Evolutionary conservation across 257 asterid species (phyloP), one percentile per base, ranked within the genome.

Genomic region (Petrea volubilis): DNA sequence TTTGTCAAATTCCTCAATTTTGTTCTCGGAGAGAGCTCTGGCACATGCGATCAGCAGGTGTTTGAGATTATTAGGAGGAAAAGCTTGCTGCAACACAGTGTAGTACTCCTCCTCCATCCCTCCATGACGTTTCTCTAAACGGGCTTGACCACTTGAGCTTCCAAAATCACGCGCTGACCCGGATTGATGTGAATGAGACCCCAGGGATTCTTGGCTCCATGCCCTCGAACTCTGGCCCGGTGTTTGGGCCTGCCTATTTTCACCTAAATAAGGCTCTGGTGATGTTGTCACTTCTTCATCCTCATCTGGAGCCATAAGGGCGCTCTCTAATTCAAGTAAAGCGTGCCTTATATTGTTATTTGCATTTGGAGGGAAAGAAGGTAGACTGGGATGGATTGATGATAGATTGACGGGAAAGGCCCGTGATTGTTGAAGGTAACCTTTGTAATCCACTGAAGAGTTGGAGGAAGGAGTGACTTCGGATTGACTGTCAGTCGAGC

Each of bases 1-100:
- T 56, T 64, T 73, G 0, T 87, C 90, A 10, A 93, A 93, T 52
- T 84, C 81, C 2, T 72, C 75, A 7, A 70, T 56, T 41, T 51
- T 76, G 51, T 89, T 85, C 71, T 91, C 96, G 1, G 78, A 72
- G 33, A 93, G 92, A 33, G 97, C 92, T 67, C 79, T 49, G 20
- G 97, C 98, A 73, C 98, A 91, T 21, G 74, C 88, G 10, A 86
- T 72, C 61, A 93, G 78, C 64, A 93, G 77, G 79, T 79, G 84
- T 44, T 86, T 93, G 68, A 91, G 89, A 77, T 81, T 85, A 59
- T 67, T 74, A 21, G 90, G 80, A 62, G 95, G 90, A 80, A 67
- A 34, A 9, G 80, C 85, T 38, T 38, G 43, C 36, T 71, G 84
- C 49, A 64, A 9, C 1, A 67, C 71, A 8, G 73, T 62, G 29